Conservation (phyloP, 2,329 filamentous ascomycete species). For the Alternaria sp. region DNA sequence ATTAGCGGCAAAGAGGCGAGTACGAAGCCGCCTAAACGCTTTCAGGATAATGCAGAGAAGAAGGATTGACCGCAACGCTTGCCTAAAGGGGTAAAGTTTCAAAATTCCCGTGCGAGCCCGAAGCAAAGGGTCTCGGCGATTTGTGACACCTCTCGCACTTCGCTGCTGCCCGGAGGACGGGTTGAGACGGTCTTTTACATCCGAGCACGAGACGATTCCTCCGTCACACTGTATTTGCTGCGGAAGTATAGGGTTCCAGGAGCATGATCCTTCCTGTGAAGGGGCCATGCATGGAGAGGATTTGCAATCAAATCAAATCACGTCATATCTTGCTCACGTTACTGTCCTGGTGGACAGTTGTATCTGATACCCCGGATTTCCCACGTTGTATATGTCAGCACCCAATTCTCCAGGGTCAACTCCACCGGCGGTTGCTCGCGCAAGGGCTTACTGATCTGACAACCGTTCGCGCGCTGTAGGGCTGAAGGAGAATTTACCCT, state of each 20-base stretch:
- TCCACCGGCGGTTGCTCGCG: slow-evolving; percentile 29
- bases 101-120: slow-evolving; percentile 8
- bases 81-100: slow-evolving; percentile 10
- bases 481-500: slow-evolving; percentile 17
- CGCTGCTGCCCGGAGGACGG: neutral
- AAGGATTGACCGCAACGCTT: slow-evolving; percentile 18
- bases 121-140: slow-evolving; percentile 11
- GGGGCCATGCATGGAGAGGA: neutral
- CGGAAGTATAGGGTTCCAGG: neutral
- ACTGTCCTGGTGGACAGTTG: neutral
- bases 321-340: neutral
- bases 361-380: slow-evolving; percentile 22
- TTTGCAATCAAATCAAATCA: neutral
- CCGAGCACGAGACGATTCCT: neutral
- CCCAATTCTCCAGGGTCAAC: slow-evolving; percentile 26
- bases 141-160: slow-evolving; percentile 1
- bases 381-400: slow-evolving; percentile 24
- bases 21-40: slow-evolving; percentile 11
- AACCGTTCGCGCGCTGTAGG: slow-evolving; percentile 21
- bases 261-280: neutral
- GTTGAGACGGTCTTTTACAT: neutral
- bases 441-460: slow-evolving; percentile 36
- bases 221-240: neutral
- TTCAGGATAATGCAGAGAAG: slow-evolving; percentile 2
- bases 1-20: neutral